These are phyloP conservation scores for Lantana camara DNA, from an alignment of 257 asterid species.

Conservation along the genomic window DNA sequence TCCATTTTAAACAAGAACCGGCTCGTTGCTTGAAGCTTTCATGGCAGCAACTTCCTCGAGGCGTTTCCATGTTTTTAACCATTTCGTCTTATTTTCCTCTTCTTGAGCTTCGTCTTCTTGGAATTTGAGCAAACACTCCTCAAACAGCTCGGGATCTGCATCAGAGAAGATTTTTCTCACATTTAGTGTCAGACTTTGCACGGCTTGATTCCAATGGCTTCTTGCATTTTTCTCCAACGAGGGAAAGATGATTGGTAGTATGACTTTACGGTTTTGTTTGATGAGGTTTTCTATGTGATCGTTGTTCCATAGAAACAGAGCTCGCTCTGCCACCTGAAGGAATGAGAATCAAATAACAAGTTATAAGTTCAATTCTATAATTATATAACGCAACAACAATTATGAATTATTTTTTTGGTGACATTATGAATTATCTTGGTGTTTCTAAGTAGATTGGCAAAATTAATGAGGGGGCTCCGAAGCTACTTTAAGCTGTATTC, in stretches of 20 bases:
- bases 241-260: conserved; percentile 78
- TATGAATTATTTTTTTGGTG: no score
- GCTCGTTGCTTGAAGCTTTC: conserved; percentile 59
- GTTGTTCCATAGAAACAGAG: conserved; percentile 90
- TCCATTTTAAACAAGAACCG: conserved; percentile 47
- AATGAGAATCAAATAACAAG: conserved; percentile 24
- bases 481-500: no score
- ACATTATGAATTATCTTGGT: no score
- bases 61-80: conserved; percentile 73
- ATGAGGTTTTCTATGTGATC: conserved; percentile 84
- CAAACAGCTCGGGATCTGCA: conserved; percentile 65
- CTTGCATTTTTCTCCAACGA: conserved; percentile 73
- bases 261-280: conserved; percentile 78
- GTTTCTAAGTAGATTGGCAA: no score
- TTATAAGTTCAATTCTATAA: background rate
- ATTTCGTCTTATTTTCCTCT: conserved; percentile 55
- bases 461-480: no score
- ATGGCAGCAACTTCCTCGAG: conserved; percentile 68
- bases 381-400: background rate
- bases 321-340: conserved; percentile 88
- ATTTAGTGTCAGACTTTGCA: conserved; percentile 77
- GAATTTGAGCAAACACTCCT: conserved; percentile 72
- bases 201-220: conserved; percentile 93
- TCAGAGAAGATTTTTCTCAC: conserved; percentile 89
- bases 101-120: conserved; percentile 70